These are phyloP conservation scores for Dioscorea cayenensis DNA, from an alignment of 116 monocot species.

Conservation along the genomic window DNA sequence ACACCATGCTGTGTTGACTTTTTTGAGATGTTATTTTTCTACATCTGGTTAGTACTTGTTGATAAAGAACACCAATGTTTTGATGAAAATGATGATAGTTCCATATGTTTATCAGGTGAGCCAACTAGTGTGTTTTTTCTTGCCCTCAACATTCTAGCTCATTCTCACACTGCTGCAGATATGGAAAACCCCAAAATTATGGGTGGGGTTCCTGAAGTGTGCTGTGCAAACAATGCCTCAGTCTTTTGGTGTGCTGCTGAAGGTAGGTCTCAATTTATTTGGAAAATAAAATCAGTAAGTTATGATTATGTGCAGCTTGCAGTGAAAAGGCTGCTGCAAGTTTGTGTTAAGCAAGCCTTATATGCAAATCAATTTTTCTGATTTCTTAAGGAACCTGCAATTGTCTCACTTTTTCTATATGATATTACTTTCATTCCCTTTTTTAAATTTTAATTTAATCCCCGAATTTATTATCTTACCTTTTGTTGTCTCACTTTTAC, in stretches of 20 bases:
- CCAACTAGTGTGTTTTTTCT: neutral
- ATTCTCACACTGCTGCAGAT: conserved; percentile 45
- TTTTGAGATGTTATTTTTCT: too few species aligned
- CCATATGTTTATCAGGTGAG: neutral
- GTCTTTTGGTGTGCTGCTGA: conserved; percentile 78
- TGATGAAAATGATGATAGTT: neutral
- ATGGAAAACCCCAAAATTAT: conserved; percentile 95
- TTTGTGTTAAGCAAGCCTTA: too few species aligned
- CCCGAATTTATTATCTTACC: neutral
- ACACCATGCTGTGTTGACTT: too few species aligned
- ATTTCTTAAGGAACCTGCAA: too few species aligned
- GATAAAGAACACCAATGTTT: too few species aligned
- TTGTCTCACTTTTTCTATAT: neutral
- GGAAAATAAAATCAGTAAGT: too few species aligned
- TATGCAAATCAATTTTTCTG: too few species aligned
- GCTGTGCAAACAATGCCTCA: conserved; percentile 80
- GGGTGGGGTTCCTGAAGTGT: conserved; percentile 97
- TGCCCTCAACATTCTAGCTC: neutral
- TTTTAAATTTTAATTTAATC: neutral
- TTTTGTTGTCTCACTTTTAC: neutral
- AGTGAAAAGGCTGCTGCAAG: too few species aligned
- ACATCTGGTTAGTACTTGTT: too few species aligned
- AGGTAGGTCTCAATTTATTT: conserved; percentile 45
- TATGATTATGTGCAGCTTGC: too few species aligned
- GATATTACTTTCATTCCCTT: neutral